A percentile compares a stretch with the other conserved stretches of the same genome.
These are phyloP conservation scores for Fusarium sp. DNA, from an alignment of 2,329 filamentous ascomycete genomes.

Conservation along the genomic window DNA sequence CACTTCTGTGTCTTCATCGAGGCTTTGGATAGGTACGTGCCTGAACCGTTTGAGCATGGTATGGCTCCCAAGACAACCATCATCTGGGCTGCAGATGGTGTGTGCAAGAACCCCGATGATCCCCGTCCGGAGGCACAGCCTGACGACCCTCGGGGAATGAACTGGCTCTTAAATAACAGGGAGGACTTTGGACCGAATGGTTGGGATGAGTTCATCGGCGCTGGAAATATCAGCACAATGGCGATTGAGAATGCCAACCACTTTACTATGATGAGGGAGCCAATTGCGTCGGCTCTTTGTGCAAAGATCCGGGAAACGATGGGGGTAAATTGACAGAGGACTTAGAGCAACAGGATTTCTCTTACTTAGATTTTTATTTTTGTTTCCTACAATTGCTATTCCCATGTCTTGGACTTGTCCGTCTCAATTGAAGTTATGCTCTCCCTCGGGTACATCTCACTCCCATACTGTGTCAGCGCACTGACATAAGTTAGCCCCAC, in stretches of 20 bases:
- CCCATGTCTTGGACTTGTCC: too few relatives aligned
- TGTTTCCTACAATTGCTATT: neutral
- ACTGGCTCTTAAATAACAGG: neutral
- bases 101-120: neutral
- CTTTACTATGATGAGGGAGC: neutral
- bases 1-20: neutral
- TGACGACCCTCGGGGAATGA: neutral
- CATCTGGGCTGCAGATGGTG: neutral
- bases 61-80: neutral
- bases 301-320: neutral
- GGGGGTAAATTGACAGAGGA: neutral
- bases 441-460: neutral
- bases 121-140: neutral
- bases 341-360: fast-evolving
- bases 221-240: neutral
- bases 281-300: neutral
- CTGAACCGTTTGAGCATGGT: neutral
- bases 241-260: neutral
- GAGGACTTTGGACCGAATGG: neutral
- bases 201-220: neutral
- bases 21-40: neutral
- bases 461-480: neutral
- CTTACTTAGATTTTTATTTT: neutral
- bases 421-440: too few relatives aligned
- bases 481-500: neutral